Evolutionary conservation across 2,329 filamentous ascomycete species (phyloP).

Genomic region (Thielaviopsis populi): DNA sequence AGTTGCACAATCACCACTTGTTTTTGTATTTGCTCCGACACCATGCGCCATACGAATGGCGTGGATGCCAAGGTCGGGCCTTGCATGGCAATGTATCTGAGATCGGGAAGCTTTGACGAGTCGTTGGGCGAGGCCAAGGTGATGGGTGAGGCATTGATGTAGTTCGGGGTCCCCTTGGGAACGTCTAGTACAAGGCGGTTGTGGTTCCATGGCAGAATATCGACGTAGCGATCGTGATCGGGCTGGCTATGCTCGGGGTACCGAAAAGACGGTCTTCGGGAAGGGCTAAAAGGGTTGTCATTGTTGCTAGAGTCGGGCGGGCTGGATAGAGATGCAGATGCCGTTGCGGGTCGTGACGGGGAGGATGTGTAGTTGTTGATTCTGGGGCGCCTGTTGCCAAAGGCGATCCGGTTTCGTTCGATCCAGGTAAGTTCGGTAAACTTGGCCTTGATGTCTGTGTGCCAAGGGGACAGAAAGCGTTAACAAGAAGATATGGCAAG

Average conservation of each 20-base stretch:
- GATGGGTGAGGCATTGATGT: constrained; percentile 71
- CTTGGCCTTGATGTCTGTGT: constrained; percentile 33
- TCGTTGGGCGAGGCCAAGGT: constrained; percentile 33
- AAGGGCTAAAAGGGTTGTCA: not conserved
- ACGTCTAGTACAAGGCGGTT: constrained; percentile 74
- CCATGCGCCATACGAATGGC: constrained; percentile 89
- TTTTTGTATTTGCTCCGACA: constrained; percentile 58
- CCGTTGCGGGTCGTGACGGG: constrained; percentile 9
- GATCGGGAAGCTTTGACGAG: constrained; percentile 25
- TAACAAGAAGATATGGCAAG: not conserved
- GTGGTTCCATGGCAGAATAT: constrained; percentile 79
- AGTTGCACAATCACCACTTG: constrained; percentile 86
- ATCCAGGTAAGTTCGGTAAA: constrained; percentile 40
- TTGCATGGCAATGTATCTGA: constrained; percentile 80
- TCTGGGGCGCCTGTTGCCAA: constrained; percentile 15
- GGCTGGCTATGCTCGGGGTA: constrained; percentile 13
- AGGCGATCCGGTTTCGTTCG: constrained; percentile 34
- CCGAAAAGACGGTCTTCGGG: constrained; percentile 13
- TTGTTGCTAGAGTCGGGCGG: not conserved
- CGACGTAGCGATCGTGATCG: constrained; percentile 64
- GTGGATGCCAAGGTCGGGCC: constrained; percentile 66
- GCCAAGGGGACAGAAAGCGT: not conserved
- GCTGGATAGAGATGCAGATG: constrained; percentile 1
- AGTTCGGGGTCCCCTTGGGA: constrained; percentile 55
- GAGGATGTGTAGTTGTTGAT: constrained; percentile 8